These are phyloP conservation scores for Pseudogymnoascus sp. DNA, from an alignment of 2,329 filamentous ascomycete species.

Conservation along the genomic window DNA sequence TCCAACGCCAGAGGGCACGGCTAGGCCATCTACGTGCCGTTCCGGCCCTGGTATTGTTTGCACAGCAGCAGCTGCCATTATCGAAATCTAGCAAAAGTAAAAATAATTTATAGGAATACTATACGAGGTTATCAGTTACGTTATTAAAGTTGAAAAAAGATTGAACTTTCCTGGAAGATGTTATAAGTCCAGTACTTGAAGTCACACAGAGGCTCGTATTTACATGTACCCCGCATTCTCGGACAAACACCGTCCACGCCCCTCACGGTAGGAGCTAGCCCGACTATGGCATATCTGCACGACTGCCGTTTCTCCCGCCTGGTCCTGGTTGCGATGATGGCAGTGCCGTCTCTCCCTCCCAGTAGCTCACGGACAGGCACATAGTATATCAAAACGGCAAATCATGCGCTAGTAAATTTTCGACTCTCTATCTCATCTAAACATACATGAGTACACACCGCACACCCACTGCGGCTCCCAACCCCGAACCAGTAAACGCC, in stretches of 20 bases:
- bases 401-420: background rate
- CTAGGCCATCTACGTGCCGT: background rate
- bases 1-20: background rate
- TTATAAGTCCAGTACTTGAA: background rate
- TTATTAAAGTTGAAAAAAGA: background rate
- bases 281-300: background rate
- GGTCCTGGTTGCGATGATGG: background rate
- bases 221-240: background rate
- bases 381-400: background rate
- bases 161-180: background rate
- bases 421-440: slow-evolving; percentile 5
- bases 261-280: slow-evolving; percentile 2
- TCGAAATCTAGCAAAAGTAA: background rate
- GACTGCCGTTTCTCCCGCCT: background rate
- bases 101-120: background rate
- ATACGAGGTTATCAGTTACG: background rate
- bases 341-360: background rate
- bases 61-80: slow-evolving; percentile 1
- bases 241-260: background rate
- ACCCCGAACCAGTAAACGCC: background rate
- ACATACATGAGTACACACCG: slow-evolving; percentile 10
- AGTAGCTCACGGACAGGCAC: background rate
- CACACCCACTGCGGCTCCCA: background rate
- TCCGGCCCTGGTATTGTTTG: background rate
- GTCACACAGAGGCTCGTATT: background rate